Conservation (phyloP, 2,329 filamentous ascomycete genomes). For the Lojkania enalia region DNA sequence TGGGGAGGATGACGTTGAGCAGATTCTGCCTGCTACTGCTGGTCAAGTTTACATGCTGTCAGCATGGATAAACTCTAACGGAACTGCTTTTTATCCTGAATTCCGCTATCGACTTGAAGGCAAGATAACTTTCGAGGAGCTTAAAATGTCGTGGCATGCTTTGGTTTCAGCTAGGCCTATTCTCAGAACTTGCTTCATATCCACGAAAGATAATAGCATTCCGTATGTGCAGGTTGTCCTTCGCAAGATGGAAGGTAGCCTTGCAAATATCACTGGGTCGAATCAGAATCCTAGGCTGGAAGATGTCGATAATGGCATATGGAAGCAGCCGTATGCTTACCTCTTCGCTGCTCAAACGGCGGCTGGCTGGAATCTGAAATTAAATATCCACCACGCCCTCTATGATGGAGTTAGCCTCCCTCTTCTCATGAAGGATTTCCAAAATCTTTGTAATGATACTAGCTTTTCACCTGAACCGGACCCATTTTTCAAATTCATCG, state of each 20-base stretch:
- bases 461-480: constrained; percentile 14
- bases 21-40: constrained; percentile 68
- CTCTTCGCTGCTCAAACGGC: constrained; percentile 41
- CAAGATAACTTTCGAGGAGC: constrained; percentile 37
- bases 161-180: constrained; percentile 63
- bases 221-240: constrained; percentile 69
- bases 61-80: constrained; percentile 70
- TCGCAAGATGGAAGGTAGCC: constrained; percentile 41
- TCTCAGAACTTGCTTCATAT: constrained; percentile 68
- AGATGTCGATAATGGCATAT: not conserved
- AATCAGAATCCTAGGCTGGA: constrained; percentile 12
- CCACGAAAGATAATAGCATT: constrained; percentile 50
- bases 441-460: constrained; percentile 46
- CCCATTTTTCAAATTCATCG: constrained; percentile 50
- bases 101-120: constrained; percentile 65
- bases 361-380: constrained; percentile 42
- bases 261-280: constrained; percentile 31
- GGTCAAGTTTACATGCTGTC: constrained; percentile 82
- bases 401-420: constrained; percentile 85
- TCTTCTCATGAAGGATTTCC: constrained; percentile 60
- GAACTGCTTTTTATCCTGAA: constrained; percentile 71
- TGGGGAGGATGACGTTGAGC: constrained; percentile 53
- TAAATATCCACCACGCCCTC: constrained; percentile 77
- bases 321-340: constrained; percentile 37
- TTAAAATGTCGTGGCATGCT: constrained; percentile 64